Conservation (phyloP, 805 yeast species). For the Kurtzmaniella fragi region DNA sequence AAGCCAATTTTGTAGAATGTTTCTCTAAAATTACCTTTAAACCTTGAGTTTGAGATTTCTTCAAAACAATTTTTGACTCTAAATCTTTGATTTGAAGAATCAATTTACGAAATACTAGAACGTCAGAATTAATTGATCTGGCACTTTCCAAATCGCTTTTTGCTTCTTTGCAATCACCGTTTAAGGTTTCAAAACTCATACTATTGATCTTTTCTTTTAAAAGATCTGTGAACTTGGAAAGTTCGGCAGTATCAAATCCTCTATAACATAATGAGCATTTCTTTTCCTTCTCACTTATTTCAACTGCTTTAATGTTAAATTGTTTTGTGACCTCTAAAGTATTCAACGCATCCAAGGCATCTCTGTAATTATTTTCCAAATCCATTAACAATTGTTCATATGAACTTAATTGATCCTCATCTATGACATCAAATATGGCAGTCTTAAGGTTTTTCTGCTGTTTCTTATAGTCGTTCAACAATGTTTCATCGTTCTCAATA, state of each 20-base stretch:
- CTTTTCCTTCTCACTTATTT: conserved; percentile 50
- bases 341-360: conserved; percentile 60
- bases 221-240: conserved; percentile 24
- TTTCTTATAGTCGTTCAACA: conserved; percentile 2
- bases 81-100: conserved; percentile 8
- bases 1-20: conserved; percentile 5
- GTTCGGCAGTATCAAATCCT: conserved; percentile 44
- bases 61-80: conserved; percentile 1
- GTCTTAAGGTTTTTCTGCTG: background rate
- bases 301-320: conserved; percentile 67
- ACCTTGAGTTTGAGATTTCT: conserved; percentile 1
- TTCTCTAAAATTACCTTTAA: conserved; percentile 2
- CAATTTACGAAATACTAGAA: conserved; percentile 22
- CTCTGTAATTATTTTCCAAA: conserved; percentile 57
- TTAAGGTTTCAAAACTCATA: conserved; percentile 22
- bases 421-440: conserved; percentile 21
- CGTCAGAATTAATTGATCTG: conserved; percentile 24
- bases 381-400: conserved; percentile 49
- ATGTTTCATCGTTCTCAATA: background rate
- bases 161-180: conserved; percentile 23
- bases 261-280: conserved; percentile 73
- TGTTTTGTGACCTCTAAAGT: conserved; percentile 63
- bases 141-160: conserved; percentile 26
- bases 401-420: conserved; percentile 38
- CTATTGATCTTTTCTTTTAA: conserved; percentile 24